Evolutionary conservation across 2,329 filamentous ascomycete genomes (phyloP).

Genomic region (Colletotrichum limetticola): DNA sequence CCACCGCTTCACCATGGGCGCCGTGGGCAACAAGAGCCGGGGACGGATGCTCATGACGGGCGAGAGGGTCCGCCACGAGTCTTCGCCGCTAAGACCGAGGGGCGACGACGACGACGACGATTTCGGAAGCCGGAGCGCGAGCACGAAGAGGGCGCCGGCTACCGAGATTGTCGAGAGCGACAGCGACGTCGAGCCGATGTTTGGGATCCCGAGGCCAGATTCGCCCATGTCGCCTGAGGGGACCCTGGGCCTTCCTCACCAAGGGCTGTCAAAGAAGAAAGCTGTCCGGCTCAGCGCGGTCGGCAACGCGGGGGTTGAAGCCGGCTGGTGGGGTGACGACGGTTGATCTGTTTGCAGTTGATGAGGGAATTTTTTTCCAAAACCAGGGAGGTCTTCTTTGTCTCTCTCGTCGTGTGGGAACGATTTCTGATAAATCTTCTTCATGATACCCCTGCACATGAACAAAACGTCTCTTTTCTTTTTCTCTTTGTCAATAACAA

Average conservation of each 20-base stretch:
- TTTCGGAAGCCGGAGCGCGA: not conserved
- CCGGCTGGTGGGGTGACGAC: slow-evolving; percentile 56
- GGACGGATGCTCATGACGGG: slow-evolving; percentile 16
- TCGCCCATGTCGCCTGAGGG: slow-evolving; percentile 40
- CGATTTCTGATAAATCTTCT: slow-evolving; percentile 28
- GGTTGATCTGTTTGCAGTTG: slow-evolving; percentile 18
- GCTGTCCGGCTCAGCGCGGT: slow-evolving; percentile 55
- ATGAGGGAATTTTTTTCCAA: not conserved
- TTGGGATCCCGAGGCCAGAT: slow-evolving; percentile 51
- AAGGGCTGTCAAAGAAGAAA: slow-evolving; percentile 47
- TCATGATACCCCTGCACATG: slow-evolving; percentile 34
- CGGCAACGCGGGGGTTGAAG: slow-evolving; percentile 43
- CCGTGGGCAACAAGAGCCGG: not conserved
- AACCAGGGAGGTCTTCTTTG: not conserved
- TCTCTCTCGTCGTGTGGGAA: not conserved
- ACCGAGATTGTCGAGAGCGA: slow-evolving; percentile 36
- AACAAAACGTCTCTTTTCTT: not conserved
- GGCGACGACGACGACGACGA: not conserved
- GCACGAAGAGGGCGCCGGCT: not conserved
- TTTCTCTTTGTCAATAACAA: slow-evolving; percentile 31
- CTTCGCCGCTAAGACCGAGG: slow-evolving; percentile 20
- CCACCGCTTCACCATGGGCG: not conserved
- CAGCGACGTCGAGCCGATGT: slow-evolving; percentile 37
- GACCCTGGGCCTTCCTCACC: slow-evolving; percentile 8
- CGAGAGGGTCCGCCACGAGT: slow-evolving; percentile 23